Base-by-base conservation (phyloP, 495 filamentous ascomycete genomes). In the Glonium stellatum region DNA sequence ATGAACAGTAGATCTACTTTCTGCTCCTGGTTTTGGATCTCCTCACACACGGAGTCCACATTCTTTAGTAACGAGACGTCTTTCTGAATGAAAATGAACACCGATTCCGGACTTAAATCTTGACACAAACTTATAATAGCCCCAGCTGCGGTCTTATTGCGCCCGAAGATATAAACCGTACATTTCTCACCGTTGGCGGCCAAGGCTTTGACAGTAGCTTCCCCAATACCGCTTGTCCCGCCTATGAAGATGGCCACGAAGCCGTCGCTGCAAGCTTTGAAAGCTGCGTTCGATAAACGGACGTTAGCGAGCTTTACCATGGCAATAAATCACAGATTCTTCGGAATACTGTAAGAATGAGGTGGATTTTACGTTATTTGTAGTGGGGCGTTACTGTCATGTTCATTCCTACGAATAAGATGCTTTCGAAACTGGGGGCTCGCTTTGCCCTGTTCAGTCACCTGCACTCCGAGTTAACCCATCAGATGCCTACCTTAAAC, bases 1-100 rank as follows among this genome's bases (percentile, higher is more conserved):
- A 84, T 68, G 65, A 88, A 84, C 0, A 90, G 75, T 0, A 88
- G 63, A 63, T 90, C 84, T 59, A 90, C 71, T 19, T 63, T 67
- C 19, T 67, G 65, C 59, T 88, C 85, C 41, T 78, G 76, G 0
- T 55, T 55, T 60, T 75, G 73, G 54, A 89, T 83, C 41, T 82
- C 74, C 0, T 69, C 60, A 58, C 82, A 88, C 3, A 80, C 72
- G 2, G 77, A 68, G 69, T 89, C 86, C 15, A 87, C 85, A 22
- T 72, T 76, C 1, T 67, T 67, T 0, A 90, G 72, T 1, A 87
- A 69, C 12, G 78, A 80, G 8, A 84, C 67, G 59, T 90, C 86
- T 6, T 75, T 73, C 51, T 77, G 69, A 55, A 86, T 69, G 67
- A 86, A 90, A 53, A 59, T 67, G 62, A 81, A 76, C 27, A 76